Percentiles rank a stretch among this genome's conserved stretches.
Evolutionary conservation across 352 stramenopile species (phyloP).

Genomic region (Globisporangium sylvaticum): DNA sequence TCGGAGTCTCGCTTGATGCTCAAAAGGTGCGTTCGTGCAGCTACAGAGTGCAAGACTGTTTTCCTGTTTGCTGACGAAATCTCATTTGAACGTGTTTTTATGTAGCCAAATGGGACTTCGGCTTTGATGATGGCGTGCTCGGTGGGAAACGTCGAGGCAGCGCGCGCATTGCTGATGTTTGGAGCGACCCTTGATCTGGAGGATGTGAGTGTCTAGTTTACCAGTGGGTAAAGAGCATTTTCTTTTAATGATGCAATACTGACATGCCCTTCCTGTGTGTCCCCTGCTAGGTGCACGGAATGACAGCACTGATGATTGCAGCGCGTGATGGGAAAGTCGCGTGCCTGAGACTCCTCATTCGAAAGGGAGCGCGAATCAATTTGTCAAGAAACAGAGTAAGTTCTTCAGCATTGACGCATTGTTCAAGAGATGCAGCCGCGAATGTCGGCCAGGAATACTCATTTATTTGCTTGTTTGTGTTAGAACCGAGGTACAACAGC

Average conservation of each 20-base stretch:
- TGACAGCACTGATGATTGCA: constrained; percentile 81
- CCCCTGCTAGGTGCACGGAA: constrained; percentile 59
- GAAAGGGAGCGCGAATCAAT: constrained; percentile 80
- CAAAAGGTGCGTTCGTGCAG: constrained; percentile 53
- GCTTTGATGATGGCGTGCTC: constrained; percentile 84
- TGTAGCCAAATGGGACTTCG: constrained; percentile 71
- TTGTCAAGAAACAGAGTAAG: constrained; percentile 77
- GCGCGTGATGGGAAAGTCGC: constrained; percentile 58
- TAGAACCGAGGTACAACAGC: constrained; percentile 80
- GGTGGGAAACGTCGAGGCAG: constrained; percentile 82
- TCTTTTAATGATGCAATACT: not conserved
- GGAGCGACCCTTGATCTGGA: constrained; percentile 78
- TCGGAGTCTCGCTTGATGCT: constrained; percentile 78
- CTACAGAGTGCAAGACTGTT: not conserved
- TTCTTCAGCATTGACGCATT: not conserved
- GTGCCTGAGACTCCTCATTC: constrained; percentile 70
- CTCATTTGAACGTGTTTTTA: not conserved
- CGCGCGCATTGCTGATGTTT: constrained; percentile 80
- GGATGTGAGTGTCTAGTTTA: constrained; percentile 40
- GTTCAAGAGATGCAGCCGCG: not conserved
- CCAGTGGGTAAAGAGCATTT: not conserved
- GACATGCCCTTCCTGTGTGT: not conserved
- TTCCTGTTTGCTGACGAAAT: not conserved
- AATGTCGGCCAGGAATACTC: not conserved
- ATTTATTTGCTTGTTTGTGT: constrained; percentile 7